These are phyloP conservation scores for Eucalyptus polybractea DNA, from an alignment of 345 rosid genomes.

Conservation along the genomic window DNA sequence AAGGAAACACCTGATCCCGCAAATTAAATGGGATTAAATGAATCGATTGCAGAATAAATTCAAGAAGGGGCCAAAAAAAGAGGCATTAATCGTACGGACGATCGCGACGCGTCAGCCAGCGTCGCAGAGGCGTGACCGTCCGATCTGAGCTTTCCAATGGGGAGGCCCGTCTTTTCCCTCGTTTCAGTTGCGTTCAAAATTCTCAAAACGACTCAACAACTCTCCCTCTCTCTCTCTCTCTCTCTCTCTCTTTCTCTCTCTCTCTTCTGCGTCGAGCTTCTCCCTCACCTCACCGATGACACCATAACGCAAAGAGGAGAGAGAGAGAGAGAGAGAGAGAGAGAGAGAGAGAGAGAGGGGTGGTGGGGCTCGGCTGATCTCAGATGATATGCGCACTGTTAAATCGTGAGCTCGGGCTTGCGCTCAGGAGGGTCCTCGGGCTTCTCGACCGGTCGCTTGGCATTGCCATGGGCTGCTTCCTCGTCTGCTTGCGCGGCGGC, in stretches of 20 bases:
- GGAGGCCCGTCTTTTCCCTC: not conserved
- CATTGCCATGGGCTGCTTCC: slow-evolving; percentile 68
- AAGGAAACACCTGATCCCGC: not conserved
- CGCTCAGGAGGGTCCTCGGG: not conserved
- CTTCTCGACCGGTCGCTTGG: slow-evolving; percentile 7
- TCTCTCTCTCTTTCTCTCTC: too few species aligned
- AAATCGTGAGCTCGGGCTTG: not conserved
- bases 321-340: not conserved
- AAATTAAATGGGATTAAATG: not conserved
- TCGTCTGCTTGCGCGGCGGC: slow-evolving; percentile 63
- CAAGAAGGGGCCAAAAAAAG: not conserved
- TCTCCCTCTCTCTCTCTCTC: not conserved
- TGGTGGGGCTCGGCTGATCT: not conserved
- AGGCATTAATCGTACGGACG: not conserved
- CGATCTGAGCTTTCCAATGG: not conserved
- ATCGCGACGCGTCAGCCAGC: not conserved
- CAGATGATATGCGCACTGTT: not conserved
- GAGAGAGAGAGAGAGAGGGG: not conserved
- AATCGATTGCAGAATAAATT: not conserved
- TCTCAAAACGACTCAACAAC: not conserved
- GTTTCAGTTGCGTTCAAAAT: not conserved
- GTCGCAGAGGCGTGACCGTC: not conserved
- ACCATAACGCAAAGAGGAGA: not conserved
- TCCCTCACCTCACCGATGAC: not conserved
- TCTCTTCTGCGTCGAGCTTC: not conserved